Base-by-base conservation (phyloP, 192 early-diverging fungal genomes). In the Haplosporangium gracile region DNA sequence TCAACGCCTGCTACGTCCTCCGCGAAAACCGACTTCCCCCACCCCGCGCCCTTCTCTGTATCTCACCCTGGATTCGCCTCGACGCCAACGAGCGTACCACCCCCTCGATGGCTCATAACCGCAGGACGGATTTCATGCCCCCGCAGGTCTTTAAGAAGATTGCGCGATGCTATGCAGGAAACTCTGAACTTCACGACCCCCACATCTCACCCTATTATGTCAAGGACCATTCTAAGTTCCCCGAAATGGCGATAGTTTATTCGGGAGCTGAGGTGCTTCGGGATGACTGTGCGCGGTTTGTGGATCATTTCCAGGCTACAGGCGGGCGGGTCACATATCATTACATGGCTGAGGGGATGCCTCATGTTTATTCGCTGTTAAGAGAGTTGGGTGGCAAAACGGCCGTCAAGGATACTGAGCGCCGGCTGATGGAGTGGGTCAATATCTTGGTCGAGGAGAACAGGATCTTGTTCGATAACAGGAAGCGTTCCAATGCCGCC, bases 141-240 rank as follows among this genome's bases (percentile, higher is more conserved):
- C 84, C 84, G 8, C 84, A 86, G 40, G 84, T 86, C 71, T 86
- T 86, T 42, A 72, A 86, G 51, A 86, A 81, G 79, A 86, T 86
- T 74, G 84, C 84, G 0, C 70, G 79, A 1, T 68, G 39, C 42
- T 86, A 86, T 39, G 84, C 84, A 60, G 84, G 84, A 60, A 38
- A 70, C 57, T 74, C 26, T 18, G 84, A 73, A 24, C 76, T 86
- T 36, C 69, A 74, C 20, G 84, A 86, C 24, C 70, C 84, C 13
- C 84, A 86, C 42, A 76, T 86, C 36, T 86, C 84, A 10, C 84
- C 84, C 26, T 86, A 78, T 32, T 86, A 86, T 68, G 84, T 86
- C 79, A 63, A 86, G 68, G 84, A 86, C 32, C 84, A 86, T 51
- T 43, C 74, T 22, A 80, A 81, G 63, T 86, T 81, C 47, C 84